Conservation (phyloP, 2,329 filamentous ascomycete species). For the Diatrype stigma region DNA sequence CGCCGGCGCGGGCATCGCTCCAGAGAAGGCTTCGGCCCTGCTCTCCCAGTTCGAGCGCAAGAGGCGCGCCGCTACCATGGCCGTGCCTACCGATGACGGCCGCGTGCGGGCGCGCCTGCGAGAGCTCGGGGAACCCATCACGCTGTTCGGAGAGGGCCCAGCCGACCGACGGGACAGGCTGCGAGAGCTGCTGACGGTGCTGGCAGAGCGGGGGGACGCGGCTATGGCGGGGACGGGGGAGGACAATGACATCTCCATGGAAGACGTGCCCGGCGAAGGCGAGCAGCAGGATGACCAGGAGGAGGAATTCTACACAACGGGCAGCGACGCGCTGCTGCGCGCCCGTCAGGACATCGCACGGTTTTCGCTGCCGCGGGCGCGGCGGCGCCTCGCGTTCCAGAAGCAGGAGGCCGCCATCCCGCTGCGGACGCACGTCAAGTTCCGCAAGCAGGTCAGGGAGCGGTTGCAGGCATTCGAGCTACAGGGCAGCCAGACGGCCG, state of each 20-base stretch:
- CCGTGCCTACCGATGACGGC: constrained; percentile 90
- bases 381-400: constrained; percentile 71
- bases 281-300: constrained; percentile 77
- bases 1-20: constrained; percentile 59
- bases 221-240: constrained; percentile 46
- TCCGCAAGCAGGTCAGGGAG: constrained; percentile 85
- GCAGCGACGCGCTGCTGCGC: constrained; percentile 67
- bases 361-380: constrained; percentile 80
- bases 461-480: constrained; percentile 78
- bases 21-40: constrained; percentile 81
- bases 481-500: constrained; percentile 88
- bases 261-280: constrained; percentile 54
- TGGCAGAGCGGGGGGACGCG: constrained; percentile 50
- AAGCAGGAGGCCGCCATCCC: constrained; percentile 78
- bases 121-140: constrained; percentile 88
- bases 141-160: constrained; percentile 86
- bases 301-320: constrained; percentile 93
- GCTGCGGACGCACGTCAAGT: constrained; percentile 84
- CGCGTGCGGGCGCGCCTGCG: constrained; percentile 77
- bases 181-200: constrained; percentile 71
- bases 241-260: constrained; percentile 57
- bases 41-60: constrained; percentile 88
- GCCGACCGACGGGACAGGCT: constrained; percentile 82
- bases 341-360: constrained; percentile 75
- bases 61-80: constrained; percentile 79